phyloP scores from a whole-genome alignment of 768 basidiomycete species.

The Serendipita vermifera region DNA sequence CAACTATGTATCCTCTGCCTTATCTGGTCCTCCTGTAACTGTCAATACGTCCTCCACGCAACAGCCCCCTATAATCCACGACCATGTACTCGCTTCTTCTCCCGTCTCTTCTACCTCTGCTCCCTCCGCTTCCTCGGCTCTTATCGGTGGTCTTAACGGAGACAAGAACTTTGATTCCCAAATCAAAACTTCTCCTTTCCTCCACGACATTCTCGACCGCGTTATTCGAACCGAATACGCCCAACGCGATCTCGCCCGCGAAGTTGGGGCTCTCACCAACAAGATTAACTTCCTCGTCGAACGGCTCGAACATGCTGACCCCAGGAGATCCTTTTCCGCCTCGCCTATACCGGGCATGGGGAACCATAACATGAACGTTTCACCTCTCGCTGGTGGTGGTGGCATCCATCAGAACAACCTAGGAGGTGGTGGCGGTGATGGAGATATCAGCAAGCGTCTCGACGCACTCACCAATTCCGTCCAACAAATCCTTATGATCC shows the following conservation, averaged over 20 bases:
- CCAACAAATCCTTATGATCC: background rate
- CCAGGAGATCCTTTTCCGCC: constrained; percentile 6
- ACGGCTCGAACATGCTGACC: constrained; percentile 27
- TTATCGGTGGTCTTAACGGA: background rate
- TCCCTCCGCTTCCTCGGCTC: background rate
- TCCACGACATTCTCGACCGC: constrained; percentile 65
- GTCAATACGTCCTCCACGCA: too few species aligned
- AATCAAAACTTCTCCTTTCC: constrained; percentile 59
- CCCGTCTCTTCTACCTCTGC: background rate
- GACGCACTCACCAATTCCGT: background rate
- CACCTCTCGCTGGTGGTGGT: constrained; percentile 12
- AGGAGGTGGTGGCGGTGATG: constrained; percentile 39
- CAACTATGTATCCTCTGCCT: constrained; percentile 1
- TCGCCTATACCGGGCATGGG: constrained; percentile 16
- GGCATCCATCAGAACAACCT: constrained; percentile 63
- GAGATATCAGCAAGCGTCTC: background rate
- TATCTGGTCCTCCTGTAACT: constrained; percentile 4
- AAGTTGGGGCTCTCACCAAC: constrained; percentile 58
- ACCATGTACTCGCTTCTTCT: background rate
- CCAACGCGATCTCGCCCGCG: constrained; percentile 58
- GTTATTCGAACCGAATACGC: constrained; percentile 57
- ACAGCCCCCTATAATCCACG: too few species aligned
- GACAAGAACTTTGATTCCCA: constrained; percentile 48
- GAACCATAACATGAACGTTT: constrained; percentile 11
- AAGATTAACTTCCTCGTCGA: constrained; percentile 70